These are phyloP conservation scores for Lentinula aciculospora DNA, from an alignment of 768 basidiomycete genomes.

Conservation along the genomic window DNA sequence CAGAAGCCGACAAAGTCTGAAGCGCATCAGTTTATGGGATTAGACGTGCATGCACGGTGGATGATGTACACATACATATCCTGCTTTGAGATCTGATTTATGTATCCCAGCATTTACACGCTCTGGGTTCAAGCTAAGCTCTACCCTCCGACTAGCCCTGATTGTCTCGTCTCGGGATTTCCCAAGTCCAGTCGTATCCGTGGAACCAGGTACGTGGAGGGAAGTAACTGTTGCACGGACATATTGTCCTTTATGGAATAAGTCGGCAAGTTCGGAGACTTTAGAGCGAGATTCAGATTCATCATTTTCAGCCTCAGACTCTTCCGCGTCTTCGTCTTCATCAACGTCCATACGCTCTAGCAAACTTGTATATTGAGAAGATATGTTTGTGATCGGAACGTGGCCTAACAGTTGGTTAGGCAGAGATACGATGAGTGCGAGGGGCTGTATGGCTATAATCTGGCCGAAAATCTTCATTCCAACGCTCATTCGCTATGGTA, in stretches of 20 bases:
- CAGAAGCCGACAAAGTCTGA: conserved; percentile 69
- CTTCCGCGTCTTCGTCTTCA: conserved; percentile 40
- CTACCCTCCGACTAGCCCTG: conserved; percentile 71
- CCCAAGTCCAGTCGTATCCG: conserved; percentile 50
- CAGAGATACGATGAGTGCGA: conserved; percentile 89
- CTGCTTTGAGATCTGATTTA: conserved; percentile 69
- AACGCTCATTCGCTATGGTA: conserved; percentile 57
- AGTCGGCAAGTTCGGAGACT: conserved; percentile 64
- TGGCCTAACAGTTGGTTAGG: conserved; percentile 93
- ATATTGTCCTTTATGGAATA: conserved; percentile 86
- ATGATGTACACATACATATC: conserved; percentile 56
- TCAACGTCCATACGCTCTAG: conserved; percentile 61
- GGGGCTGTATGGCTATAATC: conserved; percentile 78
- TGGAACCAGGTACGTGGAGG: conserved; percentile 62
- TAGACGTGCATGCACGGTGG: background rate
- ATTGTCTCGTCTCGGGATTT: conserved; percentile 62
- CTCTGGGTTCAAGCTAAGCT: conserved; percentile 79
- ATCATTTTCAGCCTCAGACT: conserved; percentile 42
- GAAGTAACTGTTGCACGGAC: conserved; percentile 71
- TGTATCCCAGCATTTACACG: conserved; percentile 78
- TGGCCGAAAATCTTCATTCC: conserved; percentile 91
- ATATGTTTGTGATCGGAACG: conserved; percentile 90
- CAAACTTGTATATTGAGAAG: conserved; percentile 65
- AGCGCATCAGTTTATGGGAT: background rate
- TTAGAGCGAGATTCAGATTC: conserved; percentile 31